phyloP scores from a whole-genome alignment of 345 rosid genomes.

The Salix purpurea region DNA sequence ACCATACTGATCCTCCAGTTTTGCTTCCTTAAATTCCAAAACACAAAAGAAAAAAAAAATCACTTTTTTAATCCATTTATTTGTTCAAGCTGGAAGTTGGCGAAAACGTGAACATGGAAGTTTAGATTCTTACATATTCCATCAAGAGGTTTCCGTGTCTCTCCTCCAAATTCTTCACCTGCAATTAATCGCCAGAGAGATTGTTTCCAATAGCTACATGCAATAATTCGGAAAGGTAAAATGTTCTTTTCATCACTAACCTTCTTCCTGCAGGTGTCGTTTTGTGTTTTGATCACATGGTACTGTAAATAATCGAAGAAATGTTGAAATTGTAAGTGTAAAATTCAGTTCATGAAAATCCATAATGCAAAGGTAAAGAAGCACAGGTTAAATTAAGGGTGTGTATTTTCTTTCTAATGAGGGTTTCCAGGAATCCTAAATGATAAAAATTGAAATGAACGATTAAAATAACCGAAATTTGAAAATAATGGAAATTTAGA shows the following conservation, averaged over 20 bases:
- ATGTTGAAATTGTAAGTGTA: background rate
- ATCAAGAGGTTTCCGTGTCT: constrained; percentile 36
- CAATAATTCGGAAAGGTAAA: background rate
- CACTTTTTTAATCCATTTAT: background rate
- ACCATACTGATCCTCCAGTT: constrained; percentile 34
- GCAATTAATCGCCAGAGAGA: background rate
- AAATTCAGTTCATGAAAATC: background rate
- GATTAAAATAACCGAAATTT: no score
- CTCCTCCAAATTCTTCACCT: constrained; percentile 44
- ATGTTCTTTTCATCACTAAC: constrained; percentile 20
- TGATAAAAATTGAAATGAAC: background rate
- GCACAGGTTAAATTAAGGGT: background rate
- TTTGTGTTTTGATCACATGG: constrained; percentile 45
- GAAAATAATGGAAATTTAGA: no score
- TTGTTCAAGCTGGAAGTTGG: background rate
- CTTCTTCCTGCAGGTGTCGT: constrained; percentile 49
- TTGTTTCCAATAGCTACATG: background rate
- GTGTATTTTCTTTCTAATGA: background rate
- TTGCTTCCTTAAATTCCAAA: constrained; percentile 29
- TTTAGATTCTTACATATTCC: constrained; percentile 28
- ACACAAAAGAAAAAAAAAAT: background rate
- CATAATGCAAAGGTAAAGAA: background rate
- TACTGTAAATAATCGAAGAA: constrained; percentile 24
- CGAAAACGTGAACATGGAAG: background rate
- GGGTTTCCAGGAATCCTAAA: background rate